Conservation (phyloP, 2,329 filamentous ascomycete genomes). For the Knoxdaviesia capensis region DNA sequence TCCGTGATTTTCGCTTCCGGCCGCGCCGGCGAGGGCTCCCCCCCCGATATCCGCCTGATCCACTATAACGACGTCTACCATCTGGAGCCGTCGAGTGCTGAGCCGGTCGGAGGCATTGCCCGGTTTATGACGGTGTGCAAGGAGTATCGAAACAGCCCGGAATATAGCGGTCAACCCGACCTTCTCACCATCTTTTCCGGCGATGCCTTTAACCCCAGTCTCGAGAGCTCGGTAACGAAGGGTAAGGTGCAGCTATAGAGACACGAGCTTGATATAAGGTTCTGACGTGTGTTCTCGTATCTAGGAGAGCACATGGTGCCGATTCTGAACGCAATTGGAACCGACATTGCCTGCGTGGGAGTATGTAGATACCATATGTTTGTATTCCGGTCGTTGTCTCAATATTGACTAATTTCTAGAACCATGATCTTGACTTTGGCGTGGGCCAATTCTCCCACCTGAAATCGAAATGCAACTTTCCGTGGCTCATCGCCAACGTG, state of each 20-base stretch:
- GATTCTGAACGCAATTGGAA: slow-evolving; percentile 57
- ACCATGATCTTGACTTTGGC: slow-evolving; percentile 87
- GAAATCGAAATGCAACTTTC: slow-evolving; percentile 56
- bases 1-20: too few relatives aligned
- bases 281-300: neutral
- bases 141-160: slow-evolving; percentile 45
- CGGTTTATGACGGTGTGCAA: slow-evolving; percentile 64
- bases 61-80: slow-evolving; percentile 96
- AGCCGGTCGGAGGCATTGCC: slow-evolving; percentile 64
- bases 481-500: slow-evolving; percentile 80
- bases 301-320: slow-evolving; percentile 69
- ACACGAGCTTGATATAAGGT: neutral
- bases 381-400: neutral
- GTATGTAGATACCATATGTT: slow-evolving; percentile 24
- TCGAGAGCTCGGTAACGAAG: slow-evolving; percentile 80
- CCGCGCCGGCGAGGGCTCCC: slow-evolving; percentile 1
- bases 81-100: slow-evolving; percentile 52
- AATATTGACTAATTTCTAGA: slow-evolving; percentile 22
- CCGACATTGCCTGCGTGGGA: slow-evolving; percentile 64
- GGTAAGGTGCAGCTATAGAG: slow-evolving; percentile 20
- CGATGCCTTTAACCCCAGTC: slow-evolving; percentile 78
- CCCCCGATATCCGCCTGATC: slow-evolving; percentile 57
- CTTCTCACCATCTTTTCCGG: slow-evolving; percentile 73
- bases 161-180: slow-evolving; percentile 41
- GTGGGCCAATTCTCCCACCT: slow-evolving; percentile 61